phyloP scores from a whole-genome alignment of 2,329 filamentous ascomycete species.

The Periconia sp. region DNA sequence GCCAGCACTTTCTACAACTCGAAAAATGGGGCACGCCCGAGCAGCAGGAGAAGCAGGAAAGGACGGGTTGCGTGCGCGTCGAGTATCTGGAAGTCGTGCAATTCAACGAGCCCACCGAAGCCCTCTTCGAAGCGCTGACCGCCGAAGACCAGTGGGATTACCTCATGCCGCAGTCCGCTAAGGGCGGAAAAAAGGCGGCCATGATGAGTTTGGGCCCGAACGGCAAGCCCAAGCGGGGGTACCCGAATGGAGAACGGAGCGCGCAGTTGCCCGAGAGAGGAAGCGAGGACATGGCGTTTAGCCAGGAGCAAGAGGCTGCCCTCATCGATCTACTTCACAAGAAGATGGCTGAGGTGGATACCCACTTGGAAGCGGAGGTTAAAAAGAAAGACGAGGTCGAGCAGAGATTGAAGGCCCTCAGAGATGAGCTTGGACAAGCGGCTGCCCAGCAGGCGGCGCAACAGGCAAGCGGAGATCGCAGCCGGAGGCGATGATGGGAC shows the following conservation, averaged over 20 bases:
- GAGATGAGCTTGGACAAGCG: constrained; percentile 37
- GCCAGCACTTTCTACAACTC: constrained; percentile 88
- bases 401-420: constrained; percentile 30
- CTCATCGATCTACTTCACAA: constrained; percentile 31
- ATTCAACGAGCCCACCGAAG: constrained; percentile 95
- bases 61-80: constrained; percentile 64
- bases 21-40: constrained; percentile 78
- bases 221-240: constrained; percentile 36
- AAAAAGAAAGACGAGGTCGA: constrained; percentile 35
- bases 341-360: constrained; percentile 38
- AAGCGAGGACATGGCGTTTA: constrained; percentile 36
- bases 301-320: constrained; percentile 38
- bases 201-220: constrained; percentile 26
- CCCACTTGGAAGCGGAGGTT: constrained; percentile 32
- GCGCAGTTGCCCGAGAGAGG: constrained; percentile 40
- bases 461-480: constrained; percentile 40
- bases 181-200: constrained; percentile 48
- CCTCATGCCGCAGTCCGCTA: constrained; percentile 31
- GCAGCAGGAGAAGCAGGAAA: constrained; percentile 62
- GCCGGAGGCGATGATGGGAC: constrained; percentile 31
- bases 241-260: constrained; percentile 39
- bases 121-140: constrained; percentile 86
- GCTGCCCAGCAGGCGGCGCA: constrained; percentile 41
- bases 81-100: constrained; percentile 93
- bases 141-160: constrained; percentile 63